Conservation (phyloP, 2,329 filamentous ascomycete species). For the Sarocladiaceae sp. region DNA sequence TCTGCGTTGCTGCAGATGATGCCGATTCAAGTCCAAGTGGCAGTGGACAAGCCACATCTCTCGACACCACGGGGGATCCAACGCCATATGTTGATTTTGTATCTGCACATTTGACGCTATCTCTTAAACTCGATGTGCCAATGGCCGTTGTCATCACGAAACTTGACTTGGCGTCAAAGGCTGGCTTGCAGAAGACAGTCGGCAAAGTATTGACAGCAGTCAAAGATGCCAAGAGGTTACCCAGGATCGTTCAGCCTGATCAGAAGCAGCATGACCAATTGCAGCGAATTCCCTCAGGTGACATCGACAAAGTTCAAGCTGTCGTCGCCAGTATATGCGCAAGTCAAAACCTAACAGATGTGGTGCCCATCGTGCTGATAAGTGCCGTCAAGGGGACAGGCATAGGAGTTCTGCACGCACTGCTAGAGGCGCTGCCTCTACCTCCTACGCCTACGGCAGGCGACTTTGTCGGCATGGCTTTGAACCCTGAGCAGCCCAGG, state of each 20-base stretch:
- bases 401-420: slow-evolving; percentile 74
- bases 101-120: slow-evolving; percentile 78
- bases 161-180: slow-evolving; percentile 76
- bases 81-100: slow-evolving; percentile 65
- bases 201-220: slow-evolving; percentile 70
- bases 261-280: slow-evolving; percentile 47
- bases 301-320: slow-evolving; percentile 54
- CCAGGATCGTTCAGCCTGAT: slow-evolving; percentile 65
- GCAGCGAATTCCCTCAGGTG: slow-evolving; percentile 49
- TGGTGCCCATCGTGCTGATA: slow-evolving; percentile 82
- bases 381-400: slow-evolving; percentile 83
- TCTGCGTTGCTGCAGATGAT: slow-evolving; percentile 83
- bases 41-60: slow-evolving; percentile 33
- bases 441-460: slow-evolving; percentile 49
- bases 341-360: slow-evolving; percentile 36
- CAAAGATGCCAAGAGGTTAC: slow-evolving; percentile 70
- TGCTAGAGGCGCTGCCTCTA: slow-evolving; percentile 72
- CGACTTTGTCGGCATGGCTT: slow-evolving; percentile 49
- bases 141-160: slow-evolving; percentile 86
- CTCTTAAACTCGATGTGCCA: slow-evolving; percentile 73
- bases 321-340: slow-evolving; percentile 47
- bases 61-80: slow-evolving; percentile 45
- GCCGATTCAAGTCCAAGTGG: slow-evolving; percentile 33
- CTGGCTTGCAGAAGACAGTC: slow-evolving; percentile 65
- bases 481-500: slow-evolving; percentile 56